Base-by-base conservation (phyloP, 352 stramenopile species). In the Pythium insidiosum region DNA sequence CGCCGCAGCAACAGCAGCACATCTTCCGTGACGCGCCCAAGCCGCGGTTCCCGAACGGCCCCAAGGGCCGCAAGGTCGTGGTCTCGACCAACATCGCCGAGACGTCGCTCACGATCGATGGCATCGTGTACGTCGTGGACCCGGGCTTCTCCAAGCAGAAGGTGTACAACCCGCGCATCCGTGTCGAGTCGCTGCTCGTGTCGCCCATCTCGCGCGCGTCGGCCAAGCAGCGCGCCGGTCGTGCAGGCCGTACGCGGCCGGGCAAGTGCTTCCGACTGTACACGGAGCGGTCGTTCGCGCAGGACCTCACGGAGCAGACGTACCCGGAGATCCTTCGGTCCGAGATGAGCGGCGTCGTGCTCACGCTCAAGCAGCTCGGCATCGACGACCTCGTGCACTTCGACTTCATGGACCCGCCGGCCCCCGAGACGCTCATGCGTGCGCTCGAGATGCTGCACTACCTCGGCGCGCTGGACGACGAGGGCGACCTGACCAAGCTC, bases 101-200 rank as follows among this genome's bases (percentile, higher is more conserved):
- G 68, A 99, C 97, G 22, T 98, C 92, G 47, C 62, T 99, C n/a
- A 99, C 97, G 1, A 99, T 99, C 68, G 95, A 99, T 66, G 97
- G 96, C 19, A 98, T 99, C 50, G 95, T 99, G 15, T 99, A 99
- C 68, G 97, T 99, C 23, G 85, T 99, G 31, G 97, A 99, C 71
- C 94, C 96, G 19, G 97, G 97, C 38, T 99, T 99, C 60, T 98
- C 82, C 23, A 99, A 99, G 73, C 95, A 99, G 68, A 99, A 99
- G 73, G 92, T 99, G 18, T 99, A 99, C 77, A 99, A 99, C 73
- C 96, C 97, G 26, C 79, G 96, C 18, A 98, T 98, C 48, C 88
- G 96, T 35, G 96, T 99, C 10, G 96, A 99, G 68, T 98, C 90
- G n/a, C 66, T 99, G 38, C 73, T 99, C 21, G 96, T 99, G 13